phyloP scores from a whole-genome alignment of 2,329 filamentous ascomycete species.

The Apiospora hydei region DNA sequence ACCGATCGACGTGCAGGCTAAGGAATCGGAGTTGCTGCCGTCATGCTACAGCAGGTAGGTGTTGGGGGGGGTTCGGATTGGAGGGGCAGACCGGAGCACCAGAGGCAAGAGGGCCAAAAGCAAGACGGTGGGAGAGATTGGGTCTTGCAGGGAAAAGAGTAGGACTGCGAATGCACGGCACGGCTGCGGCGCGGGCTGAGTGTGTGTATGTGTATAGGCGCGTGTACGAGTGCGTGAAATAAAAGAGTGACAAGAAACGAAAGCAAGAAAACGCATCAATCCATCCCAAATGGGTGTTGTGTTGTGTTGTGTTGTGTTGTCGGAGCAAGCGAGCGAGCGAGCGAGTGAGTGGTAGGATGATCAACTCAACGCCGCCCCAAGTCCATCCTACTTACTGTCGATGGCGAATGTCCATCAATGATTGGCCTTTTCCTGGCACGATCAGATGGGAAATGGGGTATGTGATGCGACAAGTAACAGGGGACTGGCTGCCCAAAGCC shows the following conservation, averaged over 20 bases:
- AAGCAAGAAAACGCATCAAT: neutral
- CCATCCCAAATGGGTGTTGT: neutral
- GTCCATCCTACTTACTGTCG: neutral
- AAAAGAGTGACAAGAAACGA: slow-evolving; percentile 11
- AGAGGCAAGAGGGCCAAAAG: neutral
- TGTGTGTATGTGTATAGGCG: neutral
- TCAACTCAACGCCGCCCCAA: slow-evolving; percentile 3
- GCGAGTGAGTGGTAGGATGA: slow-evolving; percentile 7
- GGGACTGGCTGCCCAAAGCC: neutral
- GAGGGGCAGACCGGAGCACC: slow-evolving; percentile 3
- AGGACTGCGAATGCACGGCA: neutral
- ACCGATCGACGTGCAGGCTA: slow-evolving; percentile 14
- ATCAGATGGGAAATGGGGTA: neutral
- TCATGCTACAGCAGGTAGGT: slow-evolving; percentile 4
- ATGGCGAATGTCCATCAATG: neutral
- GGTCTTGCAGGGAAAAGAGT: neutral
- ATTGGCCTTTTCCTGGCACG: slow-evolving; percentile 2
- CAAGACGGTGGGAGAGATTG: neutral
- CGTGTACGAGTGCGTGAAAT: neutral
- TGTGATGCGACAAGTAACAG: slow-evolving; percentile 1
- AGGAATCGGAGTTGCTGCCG: slow-evolving; percentile 4
- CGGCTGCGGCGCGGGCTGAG: neutral
- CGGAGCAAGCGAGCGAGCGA: neutral
- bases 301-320: neutral
- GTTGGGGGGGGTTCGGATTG: slow-evolving; percentile 4